Evolutionary conservation across 345 rosid genomes (phyloP).

Genomic region (Clausena lansium): DNA sequence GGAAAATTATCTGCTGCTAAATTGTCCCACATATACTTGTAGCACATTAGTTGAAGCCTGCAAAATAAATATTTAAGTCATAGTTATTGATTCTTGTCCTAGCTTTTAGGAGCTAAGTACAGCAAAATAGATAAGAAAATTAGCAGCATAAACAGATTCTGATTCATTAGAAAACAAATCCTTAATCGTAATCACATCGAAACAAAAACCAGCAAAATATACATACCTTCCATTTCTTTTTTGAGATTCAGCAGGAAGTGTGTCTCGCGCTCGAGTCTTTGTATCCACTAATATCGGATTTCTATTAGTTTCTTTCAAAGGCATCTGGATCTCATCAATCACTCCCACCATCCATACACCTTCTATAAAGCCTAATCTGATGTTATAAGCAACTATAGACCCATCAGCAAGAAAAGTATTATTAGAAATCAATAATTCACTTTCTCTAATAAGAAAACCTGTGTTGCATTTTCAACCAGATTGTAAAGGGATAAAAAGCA

Average conservation of each 20-base stretch:
- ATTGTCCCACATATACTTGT: constrained; percentile 79
- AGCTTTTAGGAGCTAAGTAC: not conserved
- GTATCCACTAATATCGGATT: constrained; percentile 59
- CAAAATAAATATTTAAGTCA: constrained; percentile 8
- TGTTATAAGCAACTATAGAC: constrained; percentile 21
- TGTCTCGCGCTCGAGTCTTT: constrained; percentile 60
- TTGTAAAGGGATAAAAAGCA: not conserved
- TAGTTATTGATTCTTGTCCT: not conserved
- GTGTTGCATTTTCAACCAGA: not conserved
- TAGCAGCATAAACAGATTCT: not conserved
- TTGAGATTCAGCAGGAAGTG: constrained; percentile 76
- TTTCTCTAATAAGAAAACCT: not conserved
- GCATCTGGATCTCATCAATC: constrained; percentile 70
- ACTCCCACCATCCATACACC: constrained; percentile 73
- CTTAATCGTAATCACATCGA: not conserved
- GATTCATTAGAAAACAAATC: not conserved
- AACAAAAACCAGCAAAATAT: not conserved
- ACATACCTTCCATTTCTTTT: constrained; percentile 75
- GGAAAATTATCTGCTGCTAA: constrained; percentile 54
- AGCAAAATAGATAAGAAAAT: not conserved
- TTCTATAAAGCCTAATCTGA: constrained; percentile 60
- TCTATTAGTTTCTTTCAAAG: constrained; percentile 28
- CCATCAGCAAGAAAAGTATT: constrained; percentile 15
- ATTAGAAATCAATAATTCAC: not conserved
- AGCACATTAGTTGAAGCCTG: constrained; percentile 86